phyloP scores from a whole-genome alignment of 805 yeast species.

The Candida odintsovae region DNA sequence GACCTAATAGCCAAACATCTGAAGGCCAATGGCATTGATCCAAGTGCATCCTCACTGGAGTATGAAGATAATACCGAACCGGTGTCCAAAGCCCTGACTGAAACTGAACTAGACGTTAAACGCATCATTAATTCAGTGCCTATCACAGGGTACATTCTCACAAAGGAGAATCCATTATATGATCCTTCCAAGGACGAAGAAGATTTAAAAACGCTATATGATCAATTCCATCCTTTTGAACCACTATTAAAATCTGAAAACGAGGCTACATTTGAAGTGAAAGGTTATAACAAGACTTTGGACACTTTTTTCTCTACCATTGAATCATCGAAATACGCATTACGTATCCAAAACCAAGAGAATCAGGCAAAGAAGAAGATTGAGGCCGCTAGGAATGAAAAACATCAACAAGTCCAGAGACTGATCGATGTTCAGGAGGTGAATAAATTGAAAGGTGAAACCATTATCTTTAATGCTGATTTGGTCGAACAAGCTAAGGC shows the following conservation, averaged over 20 bases:
- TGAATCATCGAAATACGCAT: constrained; percentile 73
- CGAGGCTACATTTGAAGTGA: constrained; percentile 35
- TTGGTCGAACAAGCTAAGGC: constrained; percentile 64
- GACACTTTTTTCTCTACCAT: constrained; percentile 82
- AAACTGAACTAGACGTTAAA: constrained; percentile 40
- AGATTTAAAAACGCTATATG: constrained; percentile 46
- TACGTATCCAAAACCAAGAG: constrained; percentile 71
- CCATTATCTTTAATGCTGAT: constrained; percentile 64
- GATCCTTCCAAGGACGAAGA: constrained; percentile 34
- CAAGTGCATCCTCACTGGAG: constrained; percentile 33
- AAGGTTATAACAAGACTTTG: constrained; percentile 74
- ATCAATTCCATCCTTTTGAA: constrained; percentile 64
- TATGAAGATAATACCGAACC: constrained; percentile 21
- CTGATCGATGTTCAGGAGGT: constrained; percentile 55
- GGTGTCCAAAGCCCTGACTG: constrained; percentile 39
- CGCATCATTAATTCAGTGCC: constrained; percentile 30
- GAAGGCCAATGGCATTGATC: constrained; percentile 38
- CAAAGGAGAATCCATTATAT: constrained; percentile 50
- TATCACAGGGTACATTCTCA: constrained; percentile 55
- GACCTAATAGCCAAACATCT: constrained; percentile 66
- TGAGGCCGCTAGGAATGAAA: constrained; percentile 69
- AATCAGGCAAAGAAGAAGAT: constrained; percentile 69
- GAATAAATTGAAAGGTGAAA: constrained; percentile 65
- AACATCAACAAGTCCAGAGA: constrained; percentile 61
- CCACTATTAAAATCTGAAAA: constrained; percentile 39